phyloP scores from a whole-genome alignment of 176 grass and related monocot species.

The Lolium rigidum region DNA sequence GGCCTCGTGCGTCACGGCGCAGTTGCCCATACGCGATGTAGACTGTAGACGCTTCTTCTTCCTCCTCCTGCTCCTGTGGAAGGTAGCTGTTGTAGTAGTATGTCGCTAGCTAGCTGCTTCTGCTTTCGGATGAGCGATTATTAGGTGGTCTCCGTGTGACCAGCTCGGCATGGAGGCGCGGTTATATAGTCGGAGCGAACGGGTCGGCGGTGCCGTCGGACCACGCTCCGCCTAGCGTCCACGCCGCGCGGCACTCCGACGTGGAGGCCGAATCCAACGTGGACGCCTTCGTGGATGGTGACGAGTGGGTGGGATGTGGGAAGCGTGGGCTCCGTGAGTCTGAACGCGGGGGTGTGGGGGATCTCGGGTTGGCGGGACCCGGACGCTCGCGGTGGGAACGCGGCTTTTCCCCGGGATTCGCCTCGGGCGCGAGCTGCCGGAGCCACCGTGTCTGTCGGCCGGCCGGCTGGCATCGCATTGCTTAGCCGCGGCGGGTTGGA shows the following conservation, averaged over 20 bases:
- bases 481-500: conserved; percentile 20
- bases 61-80: background rate
- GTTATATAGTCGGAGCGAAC: conserved; percentile 40
- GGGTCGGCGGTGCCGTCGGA: background rate
- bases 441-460: background rate
- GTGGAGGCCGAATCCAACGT: conserved; percentile 37
- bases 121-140: background rate
- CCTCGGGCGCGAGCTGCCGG: conserved; percentile 18
- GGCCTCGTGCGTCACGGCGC: conserved; percentile 53
- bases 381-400: conserved; percentile 46
- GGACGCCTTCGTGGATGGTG: conserved; percentile 29
- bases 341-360: conserved; percentile 50
- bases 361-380: background rate
- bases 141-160: conserved; percentile 21
- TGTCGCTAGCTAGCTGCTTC: background rate
- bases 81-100: background rate
- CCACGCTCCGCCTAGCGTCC: background rate
- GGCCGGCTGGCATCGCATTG: conserved; percentile 13
- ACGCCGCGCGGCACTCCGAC: background rate
- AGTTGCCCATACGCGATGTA: conserved; percentile 58
- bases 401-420: conserved; percentile 54
- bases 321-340: background rate
- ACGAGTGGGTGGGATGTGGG: background rate
- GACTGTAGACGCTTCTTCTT: background rate
- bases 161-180: background rate